Evolutionary conservation across 148 eudicot species (phyloP), one percentile per base, ranked within the genome.

Genomic region (Linanthus parryae): DNA sequence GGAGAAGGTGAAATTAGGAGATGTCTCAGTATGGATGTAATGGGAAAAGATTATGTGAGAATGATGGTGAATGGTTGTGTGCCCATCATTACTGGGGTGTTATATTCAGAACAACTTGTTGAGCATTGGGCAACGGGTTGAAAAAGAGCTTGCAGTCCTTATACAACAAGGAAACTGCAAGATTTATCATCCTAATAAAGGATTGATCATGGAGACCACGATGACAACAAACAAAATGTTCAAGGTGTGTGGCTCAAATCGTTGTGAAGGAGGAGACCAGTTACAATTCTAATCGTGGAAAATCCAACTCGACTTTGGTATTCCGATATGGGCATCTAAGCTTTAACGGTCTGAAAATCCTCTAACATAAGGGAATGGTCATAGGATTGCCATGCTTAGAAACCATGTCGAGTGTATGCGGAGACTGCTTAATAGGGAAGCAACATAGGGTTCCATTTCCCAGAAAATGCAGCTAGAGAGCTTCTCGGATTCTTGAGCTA

Each of bases 381-480:
- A 14, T 26, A 6, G 54, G 54, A 2, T 16, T 49, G 11, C 35
- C 54, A 11, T 36, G 29, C 0, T 15, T 49, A 10, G 8, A 49
- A 7, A 1, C 36, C 29, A 5, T 19, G 8, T 28, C 20, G 5
- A 27, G 12, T 9, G 15, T 49, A 49, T 49, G 54, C 22, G 15
- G 29, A 17, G 54, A 28, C 20, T 49, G 54, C 16, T 17, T 49
- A 16, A 36, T 49, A 15, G 54, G 54, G 0, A 49, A 28, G 21
- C 36, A 49, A 28, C 54, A 49, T n/a, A 13, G 54, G 7, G 36
- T 26, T 49, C 20, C 37, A 30, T 49, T 49, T 28, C 54, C 54
- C 27, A 49, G 29, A 16, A 9, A 15, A 19, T 26, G 54, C 22
- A 28, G 2, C 6, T 49, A 21, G 36, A 27, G 54, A 17, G 54